A percentile compares a stretch with the other conserved stretches of the same genome.
Conservation (phyloP, 768 basidiomycete species). For the Suillus hirtellus region DNA sequence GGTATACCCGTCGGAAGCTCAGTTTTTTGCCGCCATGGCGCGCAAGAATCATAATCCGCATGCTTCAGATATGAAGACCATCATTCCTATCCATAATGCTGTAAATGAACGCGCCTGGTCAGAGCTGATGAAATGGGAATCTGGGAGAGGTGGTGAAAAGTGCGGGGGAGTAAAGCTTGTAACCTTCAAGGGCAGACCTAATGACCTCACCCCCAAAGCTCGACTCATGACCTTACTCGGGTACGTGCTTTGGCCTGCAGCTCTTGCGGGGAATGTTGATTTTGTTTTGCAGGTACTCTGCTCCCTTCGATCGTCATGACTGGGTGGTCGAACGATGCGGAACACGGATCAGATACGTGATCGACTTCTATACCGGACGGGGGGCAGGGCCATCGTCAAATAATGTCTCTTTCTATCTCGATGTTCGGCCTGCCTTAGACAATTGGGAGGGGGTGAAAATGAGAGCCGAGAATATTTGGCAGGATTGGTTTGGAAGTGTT, state of each 20-base stretch:
- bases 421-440: constrained; percentile 92
- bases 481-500: constrained; percentile 31
- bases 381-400: constrained; percentile 42
- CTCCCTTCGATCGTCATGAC: constrained; percentile 96
- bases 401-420: constrained; percentile 86
- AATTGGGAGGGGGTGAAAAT: constrained; percentile 92
- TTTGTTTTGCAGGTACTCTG: constrained; percentile 64
- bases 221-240: constrained; percentile 82
- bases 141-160: constrained; percentile 72
- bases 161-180: constrained; percentile 84
- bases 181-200: constrained; percentile 88
- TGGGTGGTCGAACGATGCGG: constrained; percentile 97
- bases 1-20: constrained; percentile 98
- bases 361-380: constrained; percentile 96
- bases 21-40: constrained; percentile 97
- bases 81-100: constrained; percentile 98
- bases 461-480: constrained; percentile 64
- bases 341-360: constrained; percentile 85
- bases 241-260: constrained; percentile 44
- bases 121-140: constrained; percentile 83
- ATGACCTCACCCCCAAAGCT: constrained; percentile 78
- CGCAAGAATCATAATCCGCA: constrained; percentile 91
- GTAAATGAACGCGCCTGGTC: constrained; percentile 95
- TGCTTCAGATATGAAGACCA: constrained; percentile 87
- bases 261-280: constrained; percentile 6